Evolutionary conservation across 2,329 filamentous ascomycete genomes (phyloP).

Genomic region (Trichoderma endophyticum): DNA sequence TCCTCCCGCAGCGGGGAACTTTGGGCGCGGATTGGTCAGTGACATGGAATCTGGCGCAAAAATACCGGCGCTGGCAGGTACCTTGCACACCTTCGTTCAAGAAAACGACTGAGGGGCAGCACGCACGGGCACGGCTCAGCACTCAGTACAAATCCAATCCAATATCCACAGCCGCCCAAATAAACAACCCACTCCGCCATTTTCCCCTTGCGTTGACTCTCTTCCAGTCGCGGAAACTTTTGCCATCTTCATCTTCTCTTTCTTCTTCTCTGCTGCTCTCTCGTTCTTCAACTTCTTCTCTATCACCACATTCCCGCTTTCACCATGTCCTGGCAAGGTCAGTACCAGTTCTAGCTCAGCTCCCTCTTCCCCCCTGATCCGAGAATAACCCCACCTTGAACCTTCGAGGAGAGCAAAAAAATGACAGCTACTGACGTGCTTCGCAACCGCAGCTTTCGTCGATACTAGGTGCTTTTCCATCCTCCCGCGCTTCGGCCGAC

Average conservation of each 20-base stretch:
- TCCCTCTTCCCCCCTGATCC: constrained; percentile 21
- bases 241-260: neutral
- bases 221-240: neutral
- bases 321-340: constrained; percentile 75
- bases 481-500: neutral
- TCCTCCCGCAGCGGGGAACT: constrained; percentile 13
- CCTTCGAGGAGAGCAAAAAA: neutral
- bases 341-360: constrained; percentile 15
- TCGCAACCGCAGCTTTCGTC: constrained; percentile 43
- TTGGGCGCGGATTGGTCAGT: constrained; percentile 18
- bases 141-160: neutral
- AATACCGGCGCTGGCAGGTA: neutral
- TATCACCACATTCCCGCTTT: constrained; percentile 2
- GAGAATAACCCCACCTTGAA: constrained; percentile 29
- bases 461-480: constrained; percentile 44
- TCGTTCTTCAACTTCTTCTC: constrained; percentile 6
- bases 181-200: constrained; percentile 19
- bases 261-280: constrained; percentile 2
- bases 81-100: neutral
- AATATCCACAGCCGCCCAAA: constrained; percentile 15
- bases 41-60: neutral
- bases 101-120: constrained; percentile 12
- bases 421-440: constrained; percentile 7
- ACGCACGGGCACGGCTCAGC: constrained; percentile 2
- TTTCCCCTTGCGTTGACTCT: neutral